Evolutionary conservation across 2,329 filamentous ascomycete species (phyloP).

Genomic region (Chrysoporthe cubensis): DNA sequence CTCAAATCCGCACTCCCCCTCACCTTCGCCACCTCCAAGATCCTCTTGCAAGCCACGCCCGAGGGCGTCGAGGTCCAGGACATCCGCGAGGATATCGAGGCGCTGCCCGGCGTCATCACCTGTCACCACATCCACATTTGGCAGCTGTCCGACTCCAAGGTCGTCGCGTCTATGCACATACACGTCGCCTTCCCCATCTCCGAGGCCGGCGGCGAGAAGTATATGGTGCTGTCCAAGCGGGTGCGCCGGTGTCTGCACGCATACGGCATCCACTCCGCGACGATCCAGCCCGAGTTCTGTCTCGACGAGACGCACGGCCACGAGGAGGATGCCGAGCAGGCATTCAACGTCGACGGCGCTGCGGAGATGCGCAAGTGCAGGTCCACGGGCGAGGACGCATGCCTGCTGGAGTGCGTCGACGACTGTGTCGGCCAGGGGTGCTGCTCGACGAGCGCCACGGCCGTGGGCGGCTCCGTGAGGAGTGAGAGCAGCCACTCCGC

Average conservation of each 20-base stretch:
- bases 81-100: conserved; percentile 88
- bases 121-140: conserved; percentile 98
- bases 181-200: conserved; percentile 90
- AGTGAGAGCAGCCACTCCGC: conserved; percentile 39
- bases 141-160: conserved; percentile 94
- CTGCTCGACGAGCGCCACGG: conserved; percentile 39
- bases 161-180: conserved; percentile 91
- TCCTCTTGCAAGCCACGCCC: conserved; percentile 91
- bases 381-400: conserved; percentile 41
- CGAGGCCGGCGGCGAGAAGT: conserved; percentile 75
- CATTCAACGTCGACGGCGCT: conserved; percentile 40
- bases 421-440: conserved; percentile 52
- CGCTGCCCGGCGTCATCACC: conserved; percentile 81
- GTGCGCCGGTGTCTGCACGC: conserved; percentile 89
- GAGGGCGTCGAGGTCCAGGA: conserved; percentile 86
- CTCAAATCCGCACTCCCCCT: conserved; percentile 76
- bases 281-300: conserved; percentile 92
- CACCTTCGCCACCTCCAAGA: conserved; percentile 79
- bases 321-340: conserved; percentile 37
- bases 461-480: conserved; percentile 38
- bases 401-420: conserved; percentile 58
- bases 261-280: conserved; percentile 95
- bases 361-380: conserved; percentile 29
- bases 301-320: conserved; percentile 52
- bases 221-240: conserved; percentile 86